Evolutionary conservation across 192 early-diverging fungal genomes (phyloP), one percentile per base, ranked within the genome.

Genomic region (Podila minutissima): DNA sequence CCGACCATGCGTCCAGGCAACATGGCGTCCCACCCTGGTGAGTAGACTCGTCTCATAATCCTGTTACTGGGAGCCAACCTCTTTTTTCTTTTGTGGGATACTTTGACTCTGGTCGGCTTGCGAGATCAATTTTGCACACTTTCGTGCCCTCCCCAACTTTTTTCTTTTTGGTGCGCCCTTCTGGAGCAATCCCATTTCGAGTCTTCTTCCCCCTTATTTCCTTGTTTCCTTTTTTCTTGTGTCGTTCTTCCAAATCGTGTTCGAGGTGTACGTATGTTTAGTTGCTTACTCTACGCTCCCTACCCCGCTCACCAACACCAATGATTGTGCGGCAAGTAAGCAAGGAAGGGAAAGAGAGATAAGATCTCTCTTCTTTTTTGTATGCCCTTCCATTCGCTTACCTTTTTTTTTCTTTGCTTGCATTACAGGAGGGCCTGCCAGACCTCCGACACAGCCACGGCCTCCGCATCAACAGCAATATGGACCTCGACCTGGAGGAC

Each of bases 401-500:
- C 65, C 58, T 66, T 70, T 15, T 46, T 46, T 49, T 22, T 55
- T n/a, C 66, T 72, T 48, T 65, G 64, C 29, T 13, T 37, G 10
- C 63, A 58, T 24, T 26, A 5, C 53, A 61, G 22, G 26, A 6
- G 31, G 26, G 28, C 13, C 31, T 5, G 29, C 13, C 19, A 31
- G 26, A 32, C 22, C 60, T 63, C 33, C 67, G 59, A 6, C 70
- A 64, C 62, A 72, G 48, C 46, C 19, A n/a, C 28, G 15, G 22
- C 31, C 17, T 17, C 70, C 60, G 37, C 62, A 60, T 32, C 67
- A 53, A 29, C 74, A 70, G 51, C 71, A 81, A 19, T 66, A 69
- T 67, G 71, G 66, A 41, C 62, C 49, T 64, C 66, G 77, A 32
- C 77, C 70, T 26, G 48, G 62, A 53, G 50, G n/a, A 12, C 77